Evolutionary conservation across 805 yeast genomes (phyloP).

Genomic region (Cyberlindnera xishuangbannaensis): DNA sequence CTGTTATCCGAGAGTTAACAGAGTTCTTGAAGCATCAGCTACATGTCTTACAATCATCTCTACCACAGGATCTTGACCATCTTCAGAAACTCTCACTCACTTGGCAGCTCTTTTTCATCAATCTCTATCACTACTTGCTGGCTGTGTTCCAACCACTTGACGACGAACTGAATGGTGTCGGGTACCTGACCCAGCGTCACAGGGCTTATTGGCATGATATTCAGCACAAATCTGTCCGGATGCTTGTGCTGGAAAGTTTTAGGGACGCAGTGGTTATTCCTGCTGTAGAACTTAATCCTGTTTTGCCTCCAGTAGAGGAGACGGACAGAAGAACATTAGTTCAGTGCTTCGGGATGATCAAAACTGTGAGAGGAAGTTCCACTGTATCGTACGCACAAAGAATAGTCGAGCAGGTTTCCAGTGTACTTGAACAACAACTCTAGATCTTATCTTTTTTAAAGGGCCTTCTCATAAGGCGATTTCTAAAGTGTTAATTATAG

Average conservation of each 20-base stretch:
- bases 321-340: slow-evolving; percentile 36
- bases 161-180: slow-evolving; percentile 31
- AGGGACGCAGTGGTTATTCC: slow-evolving; percentile 51
- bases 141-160: slow-evolving; percentile 60
- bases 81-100: slow-evolving; percentile 20
- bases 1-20: slow-evolving; percentile 38
- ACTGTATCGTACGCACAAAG: slow-evolving; percentile 51
- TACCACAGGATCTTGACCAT: slow-evolving; percentile 1
- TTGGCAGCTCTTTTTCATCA: slow-evolving; percentile 55
- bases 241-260: slow-evolving; percentile 39
- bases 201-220: slow-evolving; percentile 25
- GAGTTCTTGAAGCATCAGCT: slow-evolving; percentile 38
- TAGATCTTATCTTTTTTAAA: no score
- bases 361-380: slow-evolving; percentile 34
- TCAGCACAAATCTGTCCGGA: slow-evolving; percentile 28
- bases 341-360: slow-evolving; percentile 58
- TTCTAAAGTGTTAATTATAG: no score
- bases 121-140: slow-evolving; percentile 50
- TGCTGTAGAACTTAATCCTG: slow-evolving; percentile 37
- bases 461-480: no score
- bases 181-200: slow-evolving; percentile 25
- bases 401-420: slow-evolving; percentile 41
- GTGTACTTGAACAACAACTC: slow-evolving; percentile 13
- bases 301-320: slow-evolving; percentile 26
- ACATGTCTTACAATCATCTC: slow-evolving; percentile 5